Evolutionary conservation across 1,284 basidiomycete genomes (phyloP).

Genomic region (Bjerkandera adusta): DNA sequence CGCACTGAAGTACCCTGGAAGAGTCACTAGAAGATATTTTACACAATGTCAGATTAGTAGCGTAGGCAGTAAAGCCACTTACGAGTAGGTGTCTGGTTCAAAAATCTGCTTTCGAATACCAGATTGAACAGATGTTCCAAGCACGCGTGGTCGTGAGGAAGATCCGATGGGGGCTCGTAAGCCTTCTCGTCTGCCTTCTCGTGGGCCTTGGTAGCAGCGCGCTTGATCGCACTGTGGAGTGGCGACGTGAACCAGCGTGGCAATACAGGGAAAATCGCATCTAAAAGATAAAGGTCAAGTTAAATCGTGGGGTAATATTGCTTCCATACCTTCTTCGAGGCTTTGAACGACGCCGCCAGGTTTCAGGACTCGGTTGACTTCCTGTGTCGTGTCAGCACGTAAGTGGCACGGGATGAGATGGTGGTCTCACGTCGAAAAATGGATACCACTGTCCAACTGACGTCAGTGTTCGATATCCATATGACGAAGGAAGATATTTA

Average conservation of each 20-base stretch:
- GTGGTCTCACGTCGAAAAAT: slow-evolving; percentile 58
- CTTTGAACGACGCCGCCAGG: slow-evolving; percentile 68
- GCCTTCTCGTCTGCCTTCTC: background rate
- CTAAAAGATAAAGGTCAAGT: slow-evolving; percentile 17
- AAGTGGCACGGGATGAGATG: background rate
- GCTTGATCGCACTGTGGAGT: slow-evolving; percentile 24
- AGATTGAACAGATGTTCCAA: slow-evolving; percentile 33
- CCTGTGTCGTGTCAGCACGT: slow-evolving; percentile 38
- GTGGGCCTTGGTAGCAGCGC: slow-evolving; percentile 2
- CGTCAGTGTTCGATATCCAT: background rate
- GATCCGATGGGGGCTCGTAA: slow-evolving; percentile 15
- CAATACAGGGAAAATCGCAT: slow-evolving; percentile 34
- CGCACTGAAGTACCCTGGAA: slow-evolving; percentile 68
- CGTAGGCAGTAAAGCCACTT: slow-evolving; percentile 6
- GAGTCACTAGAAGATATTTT: slow-evolving; percentile 48
- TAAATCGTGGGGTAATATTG: background rate
- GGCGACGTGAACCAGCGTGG: slow-evolving; percentile 36
- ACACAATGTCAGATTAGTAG: background rate
- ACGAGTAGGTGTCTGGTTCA: slow-evolving; percentile 34
- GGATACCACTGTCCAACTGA: slow-evolving; percentile 54
- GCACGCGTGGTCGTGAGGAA: slow-evolving; percentile 33
- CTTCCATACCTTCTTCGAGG: slow-evolving; percentile 58
- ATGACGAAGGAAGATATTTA: slow-evolving; percentile 22
- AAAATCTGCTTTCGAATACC: slow-evolving; percentile 35
- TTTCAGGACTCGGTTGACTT: slow-evolving; percentile 63